Evolutionary conservation across 2,329 filamentous ascomycete genomes (phyloP).

Genomic region (Xylaria sp.): DNA sequence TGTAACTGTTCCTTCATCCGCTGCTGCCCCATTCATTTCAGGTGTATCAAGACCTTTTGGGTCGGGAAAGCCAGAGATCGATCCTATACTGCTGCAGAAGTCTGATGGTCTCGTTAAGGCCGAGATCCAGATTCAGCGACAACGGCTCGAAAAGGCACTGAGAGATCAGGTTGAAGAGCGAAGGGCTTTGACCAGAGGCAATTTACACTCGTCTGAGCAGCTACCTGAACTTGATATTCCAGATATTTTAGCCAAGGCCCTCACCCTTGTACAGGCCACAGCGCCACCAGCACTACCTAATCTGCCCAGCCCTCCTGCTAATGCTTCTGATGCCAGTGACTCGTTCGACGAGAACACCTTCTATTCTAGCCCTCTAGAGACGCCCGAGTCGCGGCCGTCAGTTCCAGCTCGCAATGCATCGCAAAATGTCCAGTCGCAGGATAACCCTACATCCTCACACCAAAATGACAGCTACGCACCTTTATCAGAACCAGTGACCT

Average conservation of each 20-base stretch:
- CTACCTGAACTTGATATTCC: slow-evolving; percentile 75
- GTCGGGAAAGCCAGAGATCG: slow-evolving; percentile 73
- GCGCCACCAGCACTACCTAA: slow-evolving; percentile 69
- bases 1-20: slow-evolving; percentile 42
- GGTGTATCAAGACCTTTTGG: slow-evolving; percentile 56
- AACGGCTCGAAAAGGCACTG: slow-evolving; percentile 81
- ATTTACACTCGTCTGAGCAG: slow-evolving; percentile 59
- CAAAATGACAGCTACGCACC: slow-evolving; percentile 46
- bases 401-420: slow-evolving; percentile 61
- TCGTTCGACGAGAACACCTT: slow-evolving; percentile 94
- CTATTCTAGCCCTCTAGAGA: slow-evolving; percentile 94
- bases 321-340: slow-evolving; percentile 74
- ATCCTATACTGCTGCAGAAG: slow-evolving; percentile 87
- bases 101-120: slow-evolving; percentile 85
- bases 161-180: slow-evolving; percentile 80
- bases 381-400: slow-evolving; percentile 66
- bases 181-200: slow-evolving; percentile 57
- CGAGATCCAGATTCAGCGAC: slow-evolving; percentile 81
- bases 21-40: slow-evolving; percentile 49
- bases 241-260: slow-evolving; percentile 77
- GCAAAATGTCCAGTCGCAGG: slow-evolving; percentile 54
- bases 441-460: slow-evolving; percentile 52
- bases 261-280: slow-evolving; percentile 76
- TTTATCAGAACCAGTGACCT: slow-evolving; percentile 33
- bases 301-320: slow-evolving; percentile 61